Percentiles rank a stretch among this genome's conserved stretches.
Conservation (phyloP, 176 grass and related monocot genomes). For the Rhipidocladum racemiflorum region DNA sequence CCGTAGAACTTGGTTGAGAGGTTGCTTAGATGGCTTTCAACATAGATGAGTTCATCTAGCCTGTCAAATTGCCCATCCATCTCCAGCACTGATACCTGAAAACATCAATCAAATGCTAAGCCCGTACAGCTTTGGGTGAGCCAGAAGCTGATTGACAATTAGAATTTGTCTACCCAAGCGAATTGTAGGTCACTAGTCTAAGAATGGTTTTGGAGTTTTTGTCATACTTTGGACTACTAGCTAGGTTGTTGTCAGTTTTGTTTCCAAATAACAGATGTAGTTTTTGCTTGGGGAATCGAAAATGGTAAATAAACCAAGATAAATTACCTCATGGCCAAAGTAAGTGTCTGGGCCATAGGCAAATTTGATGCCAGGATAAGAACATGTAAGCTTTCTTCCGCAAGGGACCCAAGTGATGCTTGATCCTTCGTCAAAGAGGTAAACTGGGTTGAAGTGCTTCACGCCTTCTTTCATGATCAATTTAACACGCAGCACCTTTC, state of each 20-base stretch:
- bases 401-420: slow-evolving; percentile 84
- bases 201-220: not conserved
- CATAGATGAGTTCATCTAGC: slow-evolving; percentile 87
- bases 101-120: slow-evolving; percentile 31
- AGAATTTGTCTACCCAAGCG: slow-evolving; percentile 1
- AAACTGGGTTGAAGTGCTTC: slow-evolving; percentile 72
- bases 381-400: slow-evolving; percentile 86
- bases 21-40: slow-evolving; percentile 92
- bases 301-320: slow-evolving; percentile 1
- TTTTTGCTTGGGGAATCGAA: not conserved
- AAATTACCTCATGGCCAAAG: slow-evolving; percentile 74
- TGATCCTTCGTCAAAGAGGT: slow-evolving; percentile 90
- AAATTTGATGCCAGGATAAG: slow-evolving; percentile 90
- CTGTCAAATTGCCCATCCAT: slow-evolving; percentile 90
- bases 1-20: slow-evolving; percentile 89
- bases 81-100: slow-evolving; percentile 82
- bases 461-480: slow-evolving; percentile 82
- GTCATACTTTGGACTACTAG: not conserved
- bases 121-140: not conserved
- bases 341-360: slow-evolving; percentile 72
- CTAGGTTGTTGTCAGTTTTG: not conserved
- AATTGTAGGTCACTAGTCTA: slow-evolving; percentile 10
- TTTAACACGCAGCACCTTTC: slow-evolving; percentile 76
- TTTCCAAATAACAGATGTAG: not conserved
- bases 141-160: slow-evolving; percentile 13